Evolutionary conservation across 2,329 filamentous ascomycete species (phyloP).

Genomic region (Xylariaceae sp.): DNA sequence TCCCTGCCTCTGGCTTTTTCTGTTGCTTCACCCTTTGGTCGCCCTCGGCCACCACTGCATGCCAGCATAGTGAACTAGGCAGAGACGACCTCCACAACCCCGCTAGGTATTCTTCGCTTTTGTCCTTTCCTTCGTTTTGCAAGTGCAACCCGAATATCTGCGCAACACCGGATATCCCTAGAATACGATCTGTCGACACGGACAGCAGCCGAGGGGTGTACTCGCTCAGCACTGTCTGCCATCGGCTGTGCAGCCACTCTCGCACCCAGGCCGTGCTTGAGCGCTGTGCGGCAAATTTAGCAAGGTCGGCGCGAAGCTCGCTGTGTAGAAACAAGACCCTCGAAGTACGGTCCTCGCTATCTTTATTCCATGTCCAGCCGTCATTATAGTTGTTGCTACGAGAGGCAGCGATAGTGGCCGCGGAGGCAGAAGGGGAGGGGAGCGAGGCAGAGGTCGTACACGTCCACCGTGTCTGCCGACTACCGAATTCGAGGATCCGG

Average conservation of each 20-base stretch:
- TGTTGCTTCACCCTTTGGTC: background rate
- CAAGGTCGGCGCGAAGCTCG: slow-evolving; percentile 3
- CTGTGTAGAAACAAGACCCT: slow-evolving; percentile 1
- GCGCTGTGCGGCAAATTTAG: background rate
- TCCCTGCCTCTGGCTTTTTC: background rate
- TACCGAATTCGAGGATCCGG: slow-evolving; percentile 9
- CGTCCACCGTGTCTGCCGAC: slow-evolving; percentile 9
- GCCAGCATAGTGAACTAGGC: slow-evolving; percentile 3
- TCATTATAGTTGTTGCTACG: background rate
- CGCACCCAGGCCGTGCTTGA: background rate
- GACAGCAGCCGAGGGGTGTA: slow-evolving; percentile 13
- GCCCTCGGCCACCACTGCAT: background rate
- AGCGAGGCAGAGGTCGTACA: background rate
- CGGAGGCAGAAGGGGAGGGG: background rate
- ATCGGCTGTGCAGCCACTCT: slow-evolving; percentile 5
- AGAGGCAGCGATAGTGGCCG: background rate
- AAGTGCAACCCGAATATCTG: slow-evolving; percentile 4
- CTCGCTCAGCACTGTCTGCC: slow-evolving; percentile 3
- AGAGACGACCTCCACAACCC: slow-evolving; percentile 11
- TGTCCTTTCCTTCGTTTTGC: background rate
- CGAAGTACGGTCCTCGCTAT: background rate
- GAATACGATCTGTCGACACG: slow-evolving; percentile 11
- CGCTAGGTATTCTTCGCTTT: slow-evolving; percentile 13
- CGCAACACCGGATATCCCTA: slow-evolving; percentile 12
- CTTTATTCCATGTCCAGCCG: slow-evolving; percentile 6